Base-by-base conservation (phyloP, 345 rosid species). In the Gossypium herbaceum region DNA sequence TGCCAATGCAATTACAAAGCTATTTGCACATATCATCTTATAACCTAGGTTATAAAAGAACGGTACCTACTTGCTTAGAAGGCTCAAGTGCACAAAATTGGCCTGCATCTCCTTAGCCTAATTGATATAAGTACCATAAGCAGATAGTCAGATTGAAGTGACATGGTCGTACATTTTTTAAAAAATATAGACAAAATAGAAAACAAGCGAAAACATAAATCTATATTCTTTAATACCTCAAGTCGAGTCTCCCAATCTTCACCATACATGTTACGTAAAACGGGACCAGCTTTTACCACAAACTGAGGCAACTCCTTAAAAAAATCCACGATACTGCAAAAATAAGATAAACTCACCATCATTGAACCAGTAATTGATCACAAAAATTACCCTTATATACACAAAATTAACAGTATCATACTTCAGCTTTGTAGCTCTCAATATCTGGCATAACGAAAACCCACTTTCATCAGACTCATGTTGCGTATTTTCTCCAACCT, bases 21-120 rank as follows among this genome's bases (percentile, higher is more conserved):
- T 15, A 68, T 34, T 15, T 2, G 2, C 9, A 43, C 4, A 45
- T 20, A 22, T 24, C 71, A 67, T 67, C 54, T 45, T 12, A 27
- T 67, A 68, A 68, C 58, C 22, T 68, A 50, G 50, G 76, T 47
- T 75, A 34, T 3, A 62, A 48, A 66, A 43, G 11, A 45, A 25
- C 58, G n/a, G 58, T 52, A 81, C 86, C 55, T 77, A 94, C 98
- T 85, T 88, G 97, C 98, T 92, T 76, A 94, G 81, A 80, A 85
- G 81, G 79, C 87, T 89, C 81, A 94, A 82, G 84, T 92, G 94
- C 68, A 85, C 94, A 88, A 91, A 88, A 81, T 92, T 88, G 19
- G 94, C 88, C 80, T 90, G 96, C 85, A 90, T 58, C 85, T 92
- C 98, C 83, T 86, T 92, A 27, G 92, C 94, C 98, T 94, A 81